Conservation (phyloP, 73 alveolate genomes). For the Uronychia setigera region DNA sequence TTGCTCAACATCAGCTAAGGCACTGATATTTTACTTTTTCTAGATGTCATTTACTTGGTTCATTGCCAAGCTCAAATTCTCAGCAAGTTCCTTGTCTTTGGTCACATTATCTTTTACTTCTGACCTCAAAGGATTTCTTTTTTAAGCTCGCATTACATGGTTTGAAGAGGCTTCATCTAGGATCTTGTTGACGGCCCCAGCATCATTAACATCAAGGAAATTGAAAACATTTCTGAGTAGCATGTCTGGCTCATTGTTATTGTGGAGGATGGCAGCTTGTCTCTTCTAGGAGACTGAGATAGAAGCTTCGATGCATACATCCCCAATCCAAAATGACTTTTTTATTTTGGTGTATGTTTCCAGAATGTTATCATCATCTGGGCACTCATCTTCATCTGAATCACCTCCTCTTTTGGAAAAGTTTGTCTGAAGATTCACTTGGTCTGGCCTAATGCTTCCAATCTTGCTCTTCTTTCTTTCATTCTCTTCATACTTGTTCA, state of each 20-base stretch:
- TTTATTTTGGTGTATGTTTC: constrained; percentile 41
- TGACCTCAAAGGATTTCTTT: constrained; percentile 42
- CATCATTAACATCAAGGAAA: constrained; percentile 64
- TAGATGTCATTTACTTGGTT: constrained; percentile 2
- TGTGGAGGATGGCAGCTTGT: constrained; percentile 14
- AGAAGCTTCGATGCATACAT: constrained; percentile 24
- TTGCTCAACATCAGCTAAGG: not conserved
- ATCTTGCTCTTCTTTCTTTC: constrained; percentile 31
- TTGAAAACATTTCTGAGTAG: constrained; percentile 47
- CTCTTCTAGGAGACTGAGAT: constrained; percentile 23
- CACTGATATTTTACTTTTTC: not conserved
- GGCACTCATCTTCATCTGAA: not conserved
- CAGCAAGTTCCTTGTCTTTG: constrained; percentile 18
- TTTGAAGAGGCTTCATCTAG: constrained; percentile 50
- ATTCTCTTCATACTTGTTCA: constrained; percentile 14
- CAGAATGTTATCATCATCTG: not conserved
- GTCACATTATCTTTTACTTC: constrained; percentile 30
- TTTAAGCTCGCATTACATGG: constrained; percentile 59
- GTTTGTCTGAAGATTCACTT: not conserved
- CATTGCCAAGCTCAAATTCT: constrained; percentile 19
- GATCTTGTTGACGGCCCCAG: constrained; percentile 57
- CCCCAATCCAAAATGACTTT: constrained; percentile 50
- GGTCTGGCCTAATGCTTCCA: constrained; percentile 27
- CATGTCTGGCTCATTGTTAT: constrained; percentile 20
- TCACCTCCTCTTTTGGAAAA: constrained; percentile 2